A percentile compares a stretch with the other conserved stretches of the same genome.
Conservation (phyloP, 2,329 filamentous ascomycete species). For the Daldinia eschscholtzii region DNA sequence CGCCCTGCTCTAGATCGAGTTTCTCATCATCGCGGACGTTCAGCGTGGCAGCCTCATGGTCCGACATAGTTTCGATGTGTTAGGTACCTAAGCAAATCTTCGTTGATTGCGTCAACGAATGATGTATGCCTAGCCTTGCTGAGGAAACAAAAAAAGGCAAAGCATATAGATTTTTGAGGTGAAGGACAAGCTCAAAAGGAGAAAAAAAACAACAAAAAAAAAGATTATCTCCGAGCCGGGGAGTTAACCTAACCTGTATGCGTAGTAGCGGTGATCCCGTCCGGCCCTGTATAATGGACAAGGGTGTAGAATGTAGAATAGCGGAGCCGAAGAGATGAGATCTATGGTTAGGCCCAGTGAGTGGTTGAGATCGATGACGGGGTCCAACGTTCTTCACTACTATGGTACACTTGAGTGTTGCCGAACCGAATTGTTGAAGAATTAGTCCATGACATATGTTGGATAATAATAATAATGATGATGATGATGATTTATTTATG, state of each 20-base stretch:
- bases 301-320: constrained; percentile 19
- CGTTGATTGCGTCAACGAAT: constrained; percentile 19
- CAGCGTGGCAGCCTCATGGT: constrained; percentile 28
- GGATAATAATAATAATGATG: no score
- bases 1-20: constrained; percentile 37
- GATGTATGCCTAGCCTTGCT: not conserved
- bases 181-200: constrained; percentile 3
- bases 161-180: not conserved
- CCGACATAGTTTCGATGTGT: constrained; percentile 25
- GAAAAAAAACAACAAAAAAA: constrained; percentile 20
- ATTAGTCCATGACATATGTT: constrained; percentile 2
- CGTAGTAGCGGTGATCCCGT: constrained; percentile 10
- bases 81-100: not conserved
- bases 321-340: constrained; percentile 24
- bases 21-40: constrained; percentile 42
- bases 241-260: constrained; percentile 18
- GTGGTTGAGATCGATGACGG: constrained; percentile 1
- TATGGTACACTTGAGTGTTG: not conserved
- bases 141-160: not conserved
- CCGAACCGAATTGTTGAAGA: not conserved
- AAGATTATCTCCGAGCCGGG: constrained; percentile 10
- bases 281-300: constrained; percentile 17
- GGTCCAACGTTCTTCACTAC: not conserved
- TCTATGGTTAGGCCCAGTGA: constrained; percentile 1
- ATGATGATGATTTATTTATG: no score